Percentiles rank a stretch among this genome's conserved stretches.
Conservation (phyloP, 2,329 filamentous ascomycete genomes). For the Colletotrichum shisoi region DNA sequence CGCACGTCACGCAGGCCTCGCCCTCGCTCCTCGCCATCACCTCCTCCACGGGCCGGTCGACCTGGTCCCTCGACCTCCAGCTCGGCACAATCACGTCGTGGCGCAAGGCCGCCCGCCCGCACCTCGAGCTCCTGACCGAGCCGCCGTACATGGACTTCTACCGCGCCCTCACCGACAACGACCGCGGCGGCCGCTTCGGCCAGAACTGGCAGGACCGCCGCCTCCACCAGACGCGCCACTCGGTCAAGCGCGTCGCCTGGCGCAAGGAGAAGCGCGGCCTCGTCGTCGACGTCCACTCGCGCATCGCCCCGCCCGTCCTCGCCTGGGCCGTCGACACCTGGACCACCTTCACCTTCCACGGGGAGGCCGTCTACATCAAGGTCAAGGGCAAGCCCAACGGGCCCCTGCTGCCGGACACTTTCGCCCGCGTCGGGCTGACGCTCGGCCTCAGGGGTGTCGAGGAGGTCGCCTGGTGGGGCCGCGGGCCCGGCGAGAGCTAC, state of each 20-base stretch:
- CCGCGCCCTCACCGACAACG: constrained; percentile 72
- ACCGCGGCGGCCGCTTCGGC: constrained; percentile 63
- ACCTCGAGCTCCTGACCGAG: constrained; percentile 54
- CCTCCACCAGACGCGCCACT: constrained; percentile 56
- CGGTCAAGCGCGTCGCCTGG: constrained; percentile 51
- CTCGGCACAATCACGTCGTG: constrained; percentile 55
- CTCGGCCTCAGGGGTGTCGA: constrained; percentile 53
- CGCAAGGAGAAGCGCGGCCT: constrained; percentile 45
- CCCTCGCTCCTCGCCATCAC: constrained; percentile 48
- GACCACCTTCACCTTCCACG: constrained; percentile 64
- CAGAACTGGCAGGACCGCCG: constrained; percentile 63
- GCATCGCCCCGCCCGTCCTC: constrained; percentile 69
- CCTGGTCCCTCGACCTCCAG: constrained; percentile 56
- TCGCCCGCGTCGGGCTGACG: constrained; percentile 70
- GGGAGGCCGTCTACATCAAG: constrained; percentile 58
- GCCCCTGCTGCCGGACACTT: constrained; percentile 59
- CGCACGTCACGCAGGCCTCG: constrained; percentile 24
- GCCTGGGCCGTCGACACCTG: constrained; percentile 65
- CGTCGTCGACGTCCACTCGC: constrained; percentile 58
- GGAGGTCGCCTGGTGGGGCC: constrained; percentile 69
- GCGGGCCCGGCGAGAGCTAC: constrained; percentile 72
- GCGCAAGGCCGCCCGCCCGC: constrained; percentile 45
- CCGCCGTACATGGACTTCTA: constrained; percentile 64
- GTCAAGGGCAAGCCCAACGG: constrained; percentile 59
- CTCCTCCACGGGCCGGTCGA: constrained; percentile 48